Base-by-base conservation (phyloP, 2,329 filamentous ascomycete genomes). In the Claviceps humidiphila region DNA sequence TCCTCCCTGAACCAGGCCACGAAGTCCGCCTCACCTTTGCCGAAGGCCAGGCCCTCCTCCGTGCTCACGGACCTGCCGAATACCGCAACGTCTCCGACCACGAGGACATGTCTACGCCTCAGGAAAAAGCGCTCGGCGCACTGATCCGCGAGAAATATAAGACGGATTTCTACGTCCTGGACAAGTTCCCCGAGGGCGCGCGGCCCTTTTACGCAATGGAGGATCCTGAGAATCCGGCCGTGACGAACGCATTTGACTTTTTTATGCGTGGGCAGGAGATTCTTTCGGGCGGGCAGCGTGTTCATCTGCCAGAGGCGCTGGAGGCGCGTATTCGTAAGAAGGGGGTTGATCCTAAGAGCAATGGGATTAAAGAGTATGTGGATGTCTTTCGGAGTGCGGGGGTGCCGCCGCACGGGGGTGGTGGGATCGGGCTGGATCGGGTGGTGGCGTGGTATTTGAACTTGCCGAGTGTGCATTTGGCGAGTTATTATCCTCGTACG, bases 221-320 rank as follows among this genome's bases (percentile, higher is more conserved):
- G 77, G 46, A 48, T 34, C 34, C 46, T 3, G 34, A 39, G 17
- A 48, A 48, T 37, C 37, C 46, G 17, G 24, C 22, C 13, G 20
- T 88, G 57, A 87, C 78, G 11, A 83, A 83, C 58, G 78, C 79
- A 13, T 82, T 76, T 60, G 89, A 95, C 69, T 89, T 95, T 63
- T 95, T 96, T 74, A 82, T 95, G 65, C 82, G 91, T 53, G 89
- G 89, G 3, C 90, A 97, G 68, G 91, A 96, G 69, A 91, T 96
- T 55, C 78, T 96, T 17, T 90, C 86, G 16, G 90, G 91, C 61
- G 90, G 89, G 7, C 90, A 96, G 70, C 87, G 90, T 78, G 87
- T 96, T 59, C 86, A 96, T 68, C 78, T 89, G 57, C 81, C 90
- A 0, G 73, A 74, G 43, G 78, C 85, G 70, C 78, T 97, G 14